A percentile compares a stretch with the other conserved stretches of the same genome.
Evolutionary conservation across 805 yeast species (phyloP).

Genomic region (Groenewaldozyma tartarivorans): DNA sequence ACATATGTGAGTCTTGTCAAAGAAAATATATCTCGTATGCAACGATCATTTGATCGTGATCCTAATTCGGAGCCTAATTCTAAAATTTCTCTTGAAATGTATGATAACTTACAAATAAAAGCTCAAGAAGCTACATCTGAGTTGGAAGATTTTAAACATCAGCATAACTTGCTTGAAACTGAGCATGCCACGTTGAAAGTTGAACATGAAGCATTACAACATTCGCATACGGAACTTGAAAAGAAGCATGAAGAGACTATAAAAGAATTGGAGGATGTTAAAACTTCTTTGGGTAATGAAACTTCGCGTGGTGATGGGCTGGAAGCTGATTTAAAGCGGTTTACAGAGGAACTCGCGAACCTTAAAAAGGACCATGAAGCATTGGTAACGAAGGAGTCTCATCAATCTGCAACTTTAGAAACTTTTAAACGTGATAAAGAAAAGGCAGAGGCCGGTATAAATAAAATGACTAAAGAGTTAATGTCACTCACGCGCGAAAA

Average conservation of each 20-base stretch:
- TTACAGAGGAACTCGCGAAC: constrained; percentile 23
- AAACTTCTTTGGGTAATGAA: constrained; percentile 13
- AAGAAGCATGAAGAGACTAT: neutral
- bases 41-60: constrained; percentile 60
- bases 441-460: constrained; percentile 77
- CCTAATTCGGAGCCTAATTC: constrained; percentile 66
- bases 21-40: constrained; percentile 60
- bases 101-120: constrained; percentile 28
- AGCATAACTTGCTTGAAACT: neutral
- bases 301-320: constrained; percentile 14
- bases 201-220: neutral
- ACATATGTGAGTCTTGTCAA: constrained; percentile 56
- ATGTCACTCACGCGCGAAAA: constrained; percentile 55
- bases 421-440: constrained; percentile 36
- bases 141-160: constrained; percentile 15
- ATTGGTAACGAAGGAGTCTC: constrained; percentile 24
- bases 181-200: neutral
- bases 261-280: constrained; percentile 12
- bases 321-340: constrained; percentile 14
- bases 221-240: neutral
- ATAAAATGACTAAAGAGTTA: constrained; percentile 81
- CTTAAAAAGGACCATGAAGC: constrained; percentile 27
- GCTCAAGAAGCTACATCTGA: constrained; percentile 15
- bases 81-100: constrained; percentile 53
- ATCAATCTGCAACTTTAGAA: constrained; percentile 28